A percentile compares a stretch with the other conserved stretches of the same genome.
Evolutionary conservation across 139 green algal species (phyloP).

Genomic region (Trebouxia sp.): DNA sequence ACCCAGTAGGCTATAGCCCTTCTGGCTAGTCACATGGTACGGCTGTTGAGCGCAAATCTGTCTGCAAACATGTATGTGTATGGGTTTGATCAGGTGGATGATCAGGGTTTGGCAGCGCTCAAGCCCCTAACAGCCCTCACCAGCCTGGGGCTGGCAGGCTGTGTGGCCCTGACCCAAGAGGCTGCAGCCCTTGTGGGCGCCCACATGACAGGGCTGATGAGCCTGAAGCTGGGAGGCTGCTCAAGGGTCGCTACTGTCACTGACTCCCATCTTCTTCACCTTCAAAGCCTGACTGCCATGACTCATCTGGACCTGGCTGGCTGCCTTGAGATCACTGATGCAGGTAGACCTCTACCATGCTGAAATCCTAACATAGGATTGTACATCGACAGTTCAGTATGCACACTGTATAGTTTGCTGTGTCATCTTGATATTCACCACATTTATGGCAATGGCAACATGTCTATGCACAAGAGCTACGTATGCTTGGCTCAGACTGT

Average conservation of each 20-base stretch:
- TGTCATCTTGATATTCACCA: too few species aligned
- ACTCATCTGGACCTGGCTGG: slow-evolving; percentile 47
- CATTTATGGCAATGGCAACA: too few species aligned
- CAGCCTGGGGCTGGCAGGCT: slow-evolving; percentile 27
- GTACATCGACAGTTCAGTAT: too few species aligned
- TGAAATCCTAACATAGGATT: too few species aligned
- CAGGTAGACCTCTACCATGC: slow-evolving; percentile 28
- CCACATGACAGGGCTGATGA: slow-evolving; percentile 26
- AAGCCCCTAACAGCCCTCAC: neutral
- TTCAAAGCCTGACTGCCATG: slow-evolving; percentile 31
- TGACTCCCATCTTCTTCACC: slow-evolving; percentile 33
- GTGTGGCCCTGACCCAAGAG: slow-evolving; percentile 29
- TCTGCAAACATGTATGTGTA: slow-evolving; percentile 32
- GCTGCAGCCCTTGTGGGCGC: slow-evolving; percentile 32
- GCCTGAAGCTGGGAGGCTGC: slow-evolving; percentile 44
- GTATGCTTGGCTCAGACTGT: too few species aligned
- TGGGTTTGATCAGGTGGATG: slow-evolving; percentile 42
- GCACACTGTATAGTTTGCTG: too few species aligned
- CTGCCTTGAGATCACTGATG: slow-evolving; percentile 43
- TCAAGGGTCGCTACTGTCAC: slow-evolving; percentile 48
- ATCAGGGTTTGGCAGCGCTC: slow-evolving; percentile 41
- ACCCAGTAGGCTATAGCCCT: slow-evolving; percentile 33
- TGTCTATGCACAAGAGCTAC: too few species aligned
- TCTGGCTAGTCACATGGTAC: slow-evolving; percentile 28
- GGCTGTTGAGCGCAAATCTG: slow-evolving; percentile 28